Evolutionary conservation across 2,329 filamentous ascomycete genomes (phyloP).

Genomic region (Neofusicoccum sp.): DNA sequence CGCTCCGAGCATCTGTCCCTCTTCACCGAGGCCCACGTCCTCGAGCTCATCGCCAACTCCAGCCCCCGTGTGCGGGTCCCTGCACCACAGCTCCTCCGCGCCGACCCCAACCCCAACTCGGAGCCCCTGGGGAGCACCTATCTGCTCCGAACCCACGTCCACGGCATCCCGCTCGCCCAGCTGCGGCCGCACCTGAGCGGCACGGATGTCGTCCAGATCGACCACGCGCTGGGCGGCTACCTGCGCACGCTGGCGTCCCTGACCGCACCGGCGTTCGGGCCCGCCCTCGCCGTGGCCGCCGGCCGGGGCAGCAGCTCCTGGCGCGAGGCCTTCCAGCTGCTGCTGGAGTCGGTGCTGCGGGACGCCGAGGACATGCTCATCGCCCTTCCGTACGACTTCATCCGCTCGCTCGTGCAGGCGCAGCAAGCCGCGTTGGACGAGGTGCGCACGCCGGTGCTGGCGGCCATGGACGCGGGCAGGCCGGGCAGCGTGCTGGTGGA

Average conservation of each 20-base stretch:
- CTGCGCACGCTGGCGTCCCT: conserved; percentile 46
- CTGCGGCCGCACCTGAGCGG: conserved; percentile 33
- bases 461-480: conserved; percentile 49
- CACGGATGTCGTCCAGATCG: conserved; percentile 37
- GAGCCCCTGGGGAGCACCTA: conserved; percentile 33
- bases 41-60: conserved; percentile 29
- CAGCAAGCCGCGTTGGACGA: conserved; percentile 47
- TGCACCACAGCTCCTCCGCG: conserved; percentile 41
- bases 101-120: conserved; percentile 26
- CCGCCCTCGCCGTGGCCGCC: conserved; percentile 46
- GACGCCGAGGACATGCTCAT: conserved; percentile 60
- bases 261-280: conserved; percentile 50
- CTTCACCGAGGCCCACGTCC: conserved; percentile 38
- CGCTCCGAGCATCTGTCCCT: conserved; percentile 44
- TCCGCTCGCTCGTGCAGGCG: conserved; percentile 47
- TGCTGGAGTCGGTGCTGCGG: conserved; percentile 54
- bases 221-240: conserved; percentile 40
- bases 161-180: conserved; percentile 35
- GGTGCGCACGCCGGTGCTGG: conserved; percentile 52
- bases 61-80: conserved; percentile 26
- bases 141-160: conserved; percentile 34
- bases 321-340: conserved; percentile 51
- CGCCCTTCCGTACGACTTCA: conserved; percentile 55
- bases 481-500: conserved; percentile 54
- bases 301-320: conserved; percentile 51